phyloP scores from a whole-genome alignment of 345 rosid genomes.

The Odontarrhena argentea region DNA sequence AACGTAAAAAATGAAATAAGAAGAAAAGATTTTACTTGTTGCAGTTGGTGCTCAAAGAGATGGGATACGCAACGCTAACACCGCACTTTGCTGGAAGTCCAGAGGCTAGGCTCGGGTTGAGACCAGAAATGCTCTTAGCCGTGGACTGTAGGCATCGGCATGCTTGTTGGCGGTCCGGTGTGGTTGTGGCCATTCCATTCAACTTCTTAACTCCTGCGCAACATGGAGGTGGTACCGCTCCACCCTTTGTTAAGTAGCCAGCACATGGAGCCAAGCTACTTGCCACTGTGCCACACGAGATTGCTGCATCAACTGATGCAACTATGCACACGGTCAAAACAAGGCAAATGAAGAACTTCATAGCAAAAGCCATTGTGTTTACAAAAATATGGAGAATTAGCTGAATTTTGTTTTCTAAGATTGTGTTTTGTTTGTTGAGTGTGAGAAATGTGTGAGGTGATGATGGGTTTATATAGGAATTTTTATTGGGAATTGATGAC shows the following conservation, averaged over 20 bases:
- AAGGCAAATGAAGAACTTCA: not conserved
- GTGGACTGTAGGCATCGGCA: slow-evolving; percentile 51
- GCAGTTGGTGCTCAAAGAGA: slow-evolving; percentile 53
- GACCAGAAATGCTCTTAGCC: not conserved
- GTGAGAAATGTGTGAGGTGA: slow-evolving; percentile 13
- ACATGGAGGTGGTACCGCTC: slow-evolving; percentile 28
- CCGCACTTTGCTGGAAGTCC: slow-evolving; percentile 49
- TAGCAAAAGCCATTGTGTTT: slow-evolving; percentile 20
- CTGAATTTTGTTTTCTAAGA: not conserved
- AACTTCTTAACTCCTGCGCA: slow-evolving; percentile 47
- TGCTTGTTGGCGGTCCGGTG: slow-evolving; percentile 51
- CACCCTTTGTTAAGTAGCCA: slow-evolving; percentile 30
- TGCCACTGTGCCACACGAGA: slow-evolving; percentile 45
- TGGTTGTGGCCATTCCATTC: slow-evolving; percentile 39
- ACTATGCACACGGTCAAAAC: slow-evolving; percentile 13
- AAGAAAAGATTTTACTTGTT: slow-evolving; percentile 26
- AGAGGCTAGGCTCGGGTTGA: slow-evolving; percentile 31
- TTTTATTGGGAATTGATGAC: not conserved
- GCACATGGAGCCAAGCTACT: slow-evolving; percentile 40
- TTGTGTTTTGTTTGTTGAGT: slow-evolving; percentile 8
- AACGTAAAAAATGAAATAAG: too few species aligned
- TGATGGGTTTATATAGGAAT: slow-evolving; percentile 20
- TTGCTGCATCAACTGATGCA: slow-evolving; percentile 31
- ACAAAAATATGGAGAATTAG: not conserved
- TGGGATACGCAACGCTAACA: slow-evolving; percentile 53